Conservation (phyloP, 805 yeast species). For the Vanderwaltozyma verrucispora region DNA sequence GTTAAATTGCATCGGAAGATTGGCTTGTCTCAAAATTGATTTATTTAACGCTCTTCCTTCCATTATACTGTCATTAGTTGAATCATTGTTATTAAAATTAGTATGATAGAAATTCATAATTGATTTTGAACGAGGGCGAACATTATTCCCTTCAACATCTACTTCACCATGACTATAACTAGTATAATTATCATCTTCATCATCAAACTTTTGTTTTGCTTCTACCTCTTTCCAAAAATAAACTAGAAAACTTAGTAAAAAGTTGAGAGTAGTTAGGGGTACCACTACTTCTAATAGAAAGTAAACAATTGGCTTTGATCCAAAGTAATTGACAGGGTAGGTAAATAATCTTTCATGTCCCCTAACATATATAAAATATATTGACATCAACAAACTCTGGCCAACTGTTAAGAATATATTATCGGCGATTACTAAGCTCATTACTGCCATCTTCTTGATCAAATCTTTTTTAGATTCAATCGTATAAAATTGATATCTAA, state of each 20-base stretch:
- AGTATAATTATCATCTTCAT: not conserved
- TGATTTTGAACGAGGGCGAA: not conserved
- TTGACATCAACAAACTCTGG: constrained; percentile 28
- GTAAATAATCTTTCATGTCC: constrained; percentile 26
- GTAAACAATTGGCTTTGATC: constrained; percentile 21
- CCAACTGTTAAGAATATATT: constrained; percentile 24
- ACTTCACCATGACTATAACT: not conserved
- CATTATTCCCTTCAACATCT: not conserved
- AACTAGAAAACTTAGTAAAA: constrained; percentile 11
- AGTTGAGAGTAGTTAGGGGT: constrained; percentile 23
- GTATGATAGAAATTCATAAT: not conserved
- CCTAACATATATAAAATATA: constrained; percentile 28
- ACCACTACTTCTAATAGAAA: constrained; percentile 25
- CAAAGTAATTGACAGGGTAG: constrained; percentile 26
- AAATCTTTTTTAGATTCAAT: constrained; percentile 2
- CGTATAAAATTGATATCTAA: not conserved
- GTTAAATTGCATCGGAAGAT: not conserved
- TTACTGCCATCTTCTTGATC: constrained; percentile 5
- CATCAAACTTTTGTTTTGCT: not conserved
- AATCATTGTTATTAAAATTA: not conserved
- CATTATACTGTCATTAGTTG: no score
- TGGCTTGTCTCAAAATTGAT: not conserved
- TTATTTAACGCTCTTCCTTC: not conserved
- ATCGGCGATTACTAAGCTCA: constrained; percentile 10
- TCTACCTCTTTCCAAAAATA: constrained; percentile 17